Conservation (phyloP, 441 rosid species). For the Cnidoscolus chayamansa region DNA sequence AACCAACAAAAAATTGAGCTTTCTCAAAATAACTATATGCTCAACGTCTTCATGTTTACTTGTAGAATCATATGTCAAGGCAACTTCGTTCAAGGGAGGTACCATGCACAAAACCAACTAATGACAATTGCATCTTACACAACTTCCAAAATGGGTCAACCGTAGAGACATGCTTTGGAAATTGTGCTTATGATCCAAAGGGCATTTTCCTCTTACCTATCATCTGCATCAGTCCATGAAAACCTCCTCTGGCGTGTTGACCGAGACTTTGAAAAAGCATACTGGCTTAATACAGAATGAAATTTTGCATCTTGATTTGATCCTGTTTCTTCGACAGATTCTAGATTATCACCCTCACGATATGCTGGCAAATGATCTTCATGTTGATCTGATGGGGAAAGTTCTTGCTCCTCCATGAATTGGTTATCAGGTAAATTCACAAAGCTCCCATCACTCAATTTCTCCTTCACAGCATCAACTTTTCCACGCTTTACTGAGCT, state of each 20-base stretch:
- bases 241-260: conserved; percentile 54
- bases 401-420: conserved; percentile 33
- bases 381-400: conserved; percentile 35
- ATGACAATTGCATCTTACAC: background rate
- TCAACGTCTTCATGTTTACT: background rate
- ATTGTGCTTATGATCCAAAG: conserved; percentile 17
- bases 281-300: conserved; percentile 40
- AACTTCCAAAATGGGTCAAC: conserved; percentile 7
- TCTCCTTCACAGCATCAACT: conserved; percentile 35
- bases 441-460: conserved; percentile 23
- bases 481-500: conserved; percentile 35
- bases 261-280: conserved; percentile 47
- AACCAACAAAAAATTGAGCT: background rate
- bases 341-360: conserved; percentile 38
- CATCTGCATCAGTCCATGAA: conserved; percentile 84
- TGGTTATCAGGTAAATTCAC: conserved; percentile 30
- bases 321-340: conserved; percentile 39
- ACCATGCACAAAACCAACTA: background rate
- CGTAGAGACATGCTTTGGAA: background rate
- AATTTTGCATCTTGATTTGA: conserved; percentile 43
- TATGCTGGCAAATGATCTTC: conserved; percentile 29
- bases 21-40: background rate
- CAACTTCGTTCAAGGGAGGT: conserved; percentile 14
- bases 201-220: conserved; percentile 52
- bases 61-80: background rate